Evolutionary conservation across 257 asterid species (phyloP).

Genomic region (Fraxinus cuspidata): DNA sequence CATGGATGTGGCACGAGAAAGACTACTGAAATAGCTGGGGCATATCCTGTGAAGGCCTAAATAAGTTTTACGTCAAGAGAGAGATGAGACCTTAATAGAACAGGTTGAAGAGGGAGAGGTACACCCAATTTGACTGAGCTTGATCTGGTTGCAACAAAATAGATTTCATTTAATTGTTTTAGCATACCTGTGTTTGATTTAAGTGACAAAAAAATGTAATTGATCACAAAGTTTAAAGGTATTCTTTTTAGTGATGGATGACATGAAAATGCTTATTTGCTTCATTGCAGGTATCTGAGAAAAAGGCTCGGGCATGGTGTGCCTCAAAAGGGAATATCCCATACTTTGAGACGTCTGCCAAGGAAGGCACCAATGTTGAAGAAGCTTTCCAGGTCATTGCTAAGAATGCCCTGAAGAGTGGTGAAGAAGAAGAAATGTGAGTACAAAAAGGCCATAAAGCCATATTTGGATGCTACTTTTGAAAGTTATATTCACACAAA

Average conservation of each 20-base stretch:
- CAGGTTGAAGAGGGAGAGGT: background rate
- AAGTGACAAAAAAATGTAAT: background rate
- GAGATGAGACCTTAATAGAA: background rate
- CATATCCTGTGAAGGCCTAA: background rate
- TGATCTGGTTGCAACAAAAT: background rate
- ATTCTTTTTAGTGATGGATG: slow-evolving; percentile 14
- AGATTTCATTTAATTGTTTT: background rate
- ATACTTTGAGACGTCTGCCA: slow-evolving; percentile 97
- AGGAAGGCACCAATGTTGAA: slow-evolving; percentile 93
- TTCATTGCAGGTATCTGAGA: slow-evolving; percentile 81
- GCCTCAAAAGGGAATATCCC: slow-evolving; percentile 96
- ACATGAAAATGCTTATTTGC: background rate
- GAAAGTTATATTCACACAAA: no score
- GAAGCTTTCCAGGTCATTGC: slow-evolving; percentile 97
- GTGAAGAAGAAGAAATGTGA: slow-evolving; percentile 96
- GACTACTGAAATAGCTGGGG: background rate
- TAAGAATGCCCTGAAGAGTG: slow-evolving; percentile 83
- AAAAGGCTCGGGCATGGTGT: slow-evolving; percentile 98
- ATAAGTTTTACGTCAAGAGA: background rate
- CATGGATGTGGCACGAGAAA: background rate
- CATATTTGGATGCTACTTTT: background rate
- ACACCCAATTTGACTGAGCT: background rate
- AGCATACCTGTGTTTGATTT: background rate
- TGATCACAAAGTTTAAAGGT: background rate
- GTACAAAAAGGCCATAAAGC: slow-evolving; percentile 27